Evolutionary conservation across 202 grass and related monocot genomes (phyloP).

Genomic region (Carex arenaria): DNA sequence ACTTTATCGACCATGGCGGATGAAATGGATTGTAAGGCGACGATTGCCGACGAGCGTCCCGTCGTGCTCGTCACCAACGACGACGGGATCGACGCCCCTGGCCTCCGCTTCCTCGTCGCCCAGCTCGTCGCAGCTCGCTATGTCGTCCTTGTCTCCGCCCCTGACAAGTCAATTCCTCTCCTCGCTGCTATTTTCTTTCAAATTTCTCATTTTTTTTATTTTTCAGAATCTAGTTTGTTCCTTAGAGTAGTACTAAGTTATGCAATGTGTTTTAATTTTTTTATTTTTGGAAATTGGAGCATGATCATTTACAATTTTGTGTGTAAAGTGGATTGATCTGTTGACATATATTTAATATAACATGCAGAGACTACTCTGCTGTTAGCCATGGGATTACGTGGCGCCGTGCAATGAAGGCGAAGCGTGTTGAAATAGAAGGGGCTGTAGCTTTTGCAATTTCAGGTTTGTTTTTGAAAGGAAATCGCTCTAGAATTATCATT

Average conservation of each 20-base stretch:
- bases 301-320: not conserved
- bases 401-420: conserved; percentile 55
- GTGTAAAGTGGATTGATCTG: not conserved
- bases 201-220: not conserved
- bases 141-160: conserved; percentile 85
- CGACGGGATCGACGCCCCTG: conserved; percentile 87
- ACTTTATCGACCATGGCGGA: not conserved
- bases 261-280: not conserved
- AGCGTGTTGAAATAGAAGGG: conserved; percentile 57
- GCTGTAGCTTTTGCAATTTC: conserved; percentile 87
- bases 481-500: not conserved
- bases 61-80: conserved; percentile 83
- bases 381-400: conserved; percentile 86
- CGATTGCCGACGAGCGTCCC: conserved; percentile 12
- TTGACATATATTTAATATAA: not conserved
- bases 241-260: no score
- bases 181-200: not conserved
- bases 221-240: not conserved
- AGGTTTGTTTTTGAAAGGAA: conserved; percentile 38
- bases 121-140: conserved; percentile 71
- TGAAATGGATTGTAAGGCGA: conserved; percentile 6
- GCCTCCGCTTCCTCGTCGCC: conserved; percentile 83
- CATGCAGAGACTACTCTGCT: conserved; percentile 71
- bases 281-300: not conserved
- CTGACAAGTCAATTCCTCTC: conserved; percentile 45